Percentiles rank a stretch among this genome's conserved stretches.
Conservation (phyloP, 805 yeast species). For the Metschnikowia continentalis region DNA sequence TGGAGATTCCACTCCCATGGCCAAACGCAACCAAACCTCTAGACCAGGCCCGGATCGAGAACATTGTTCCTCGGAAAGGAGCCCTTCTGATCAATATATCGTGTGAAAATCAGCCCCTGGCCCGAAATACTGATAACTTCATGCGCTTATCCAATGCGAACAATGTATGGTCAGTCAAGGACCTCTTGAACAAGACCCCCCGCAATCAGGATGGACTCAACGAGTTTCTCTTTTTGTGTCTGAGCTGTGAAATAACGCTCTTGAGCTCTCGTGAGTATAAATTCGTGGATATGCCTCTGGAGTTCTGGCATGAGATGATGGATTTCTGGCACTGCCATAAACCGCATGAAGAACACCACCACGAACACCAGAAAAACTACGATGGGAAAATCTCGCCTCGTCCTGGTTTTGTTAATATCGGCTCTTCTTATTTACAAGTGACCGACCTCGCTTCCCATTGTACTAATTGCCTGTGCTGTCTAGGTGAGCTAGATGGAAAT, state of each 20-base stretch:
- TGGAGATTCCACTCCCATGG: not conserved
- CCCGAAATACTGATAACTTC: constrained; percentile 3
- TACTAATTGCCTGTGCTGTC: constrained; percentile 25
- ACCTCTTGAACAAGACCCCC: constrained; percentile 33
- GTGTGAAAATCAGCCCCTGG: not conserved
- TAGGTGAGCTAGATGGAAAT: constrained; percentile 39
- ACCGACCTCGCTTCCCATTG: constrained; percentile 31
- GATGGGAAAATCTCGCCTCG: constrained; percentile 43
- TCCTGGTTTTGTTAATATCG: constrained; percentile 44
- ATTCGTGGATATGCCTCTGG: constrained; percentile 77
- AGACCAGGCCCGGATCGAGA: not conserved
- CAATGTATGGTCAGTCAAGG: constrained; percentile 40
- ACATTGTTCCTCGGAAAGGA: not conserved
- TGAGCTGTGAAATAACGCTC: constrained; percentile 24
- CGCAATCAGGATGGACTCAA: constrained; percentile 17
- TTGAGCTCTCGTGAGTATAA: constrained; percentile 30
- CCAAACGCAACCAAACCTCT: not conserved
- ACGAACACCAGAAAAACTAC: constrained; percentile 21
- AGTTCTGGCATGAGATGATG: constrained; percentile 91
- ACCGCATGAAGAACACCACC: constrained; percentile 40
- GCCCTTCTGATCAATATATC: not conserved
- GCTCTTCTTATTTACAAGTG: constrained; percentile 51
- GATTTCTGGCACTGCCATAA: constrained; percentile 98
- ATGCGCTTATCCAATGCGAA: constrained; percentile 11
- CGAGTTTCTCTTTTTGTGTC: constrained; percentile 30